Evolutionary conservation across 495 filamentous ascomycete species (phyloP).

Genomic region (Hyaloscypha bicolor): DNA sequence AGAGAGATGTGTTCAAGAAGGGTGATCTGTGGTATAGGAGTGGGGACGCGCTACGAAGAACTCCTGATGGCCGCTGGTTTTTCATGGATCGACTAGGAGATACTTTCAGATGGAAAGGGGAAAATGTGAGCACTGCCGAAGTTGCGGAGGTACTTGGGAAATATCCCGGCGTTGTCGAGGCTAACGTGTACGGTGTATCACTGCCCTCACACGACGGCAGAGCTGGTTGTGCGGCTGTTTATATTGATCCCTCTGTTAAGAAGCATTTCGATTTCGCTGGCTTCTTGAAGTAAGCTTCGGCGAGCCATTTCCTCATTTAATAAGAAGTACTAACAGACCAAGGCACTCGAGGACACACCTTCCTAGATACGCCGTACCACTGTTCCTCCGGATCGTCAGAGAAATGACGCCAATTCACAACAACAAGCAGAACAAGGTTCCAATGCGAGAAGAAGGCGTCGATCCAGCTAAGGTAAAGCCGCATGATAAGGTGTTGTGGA

Average conservation of each 20-base stretch:
- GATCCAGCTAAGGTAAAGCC: slow-evolving; percentile 59
- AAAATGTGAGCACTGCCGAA: slow-evolving; percentile 81
- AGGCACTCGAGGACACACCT: slow-evolving; percentile 57
- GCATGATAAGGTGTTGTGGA: slow-evolving; percentile 58
- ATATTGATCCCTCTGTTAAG: slow-evolving; percentile 44
- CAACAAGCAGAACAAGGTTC: slow-evolving; percentile 83
- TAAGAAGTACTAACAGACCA: slow-evolving; percentile 4
- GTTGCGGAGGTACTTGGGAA: slow-evolving; percentile 68
- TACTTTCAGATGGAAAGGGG: slow-evolving; percentile 83
- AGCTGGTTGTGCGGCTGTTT: slow-evolving; percentile 65
- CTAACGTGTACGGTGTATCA: slow-evolving; percentile 77
- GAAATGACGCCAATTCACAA: slow-evolving; percentile 70
- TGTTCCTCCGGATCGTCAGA: slow-evolving; percentile 68
- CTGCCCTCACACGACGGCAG: slow-evolving; percentile 73
- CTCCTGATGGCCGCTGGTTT: slow-evolving; percentile 72
- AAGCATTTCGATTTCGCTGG: slow-evolving; percentile 54
- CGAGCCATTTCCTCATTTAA: not conserved
- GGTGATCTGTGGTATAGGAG: slow-evolving; percentile 77
- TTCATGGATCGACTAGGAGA: slow-evolving; percentile 79
- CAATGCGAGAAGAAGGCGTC: slow-evolving; percentile 70
- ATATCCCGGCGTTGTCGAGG: slow-evolving; percentile 68
- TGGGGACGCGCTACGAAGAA: slow-evolving; percentile 70
- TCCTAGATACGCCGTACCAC: slow-evolving; percentile 75
- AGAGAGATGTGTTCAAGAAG: slow-evolving; percentile 69
- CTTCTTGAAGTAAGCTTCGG: slow-evolving; percentile 45